phyloP scores from a whole-genome alignment of 2,329 filamentous ascomycete species.

The Amphichorda felina region DNA sequence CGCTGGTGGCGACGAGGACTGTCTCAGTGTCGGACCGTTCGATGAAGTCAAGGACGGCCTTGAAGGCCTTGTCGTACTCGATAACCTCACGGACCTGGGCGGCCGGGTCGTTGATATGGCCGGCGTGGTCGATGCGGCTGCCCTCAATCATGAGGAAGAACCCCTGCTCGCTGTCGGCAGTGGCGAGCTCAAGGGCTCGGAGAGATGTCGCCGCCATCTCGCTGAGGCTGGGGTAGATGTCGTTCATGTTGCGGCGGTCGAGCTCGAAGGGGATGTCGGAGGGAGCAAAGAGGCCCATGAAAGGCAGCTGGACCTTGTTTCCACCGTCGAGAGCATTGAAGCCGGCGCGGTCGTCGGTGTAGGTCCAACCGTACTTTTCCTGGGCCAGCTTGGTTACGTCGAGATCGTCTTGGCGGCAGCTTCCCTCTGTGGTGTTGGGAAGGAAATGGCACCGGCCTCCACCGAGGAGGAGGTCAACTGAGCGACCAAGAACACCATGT shows the following conservation, averaged over 20 bases:
- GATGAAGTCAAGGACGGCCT: slow-evolving; percentile 74
- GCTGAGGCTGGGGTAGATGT: slow-evolving; percentile 76
- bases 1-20: slow-evolving; percentile 79
- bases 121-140: slow-evolving; percentile 90
- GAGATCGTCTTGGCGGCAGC: slow-evolving; percentile 69
- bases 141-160: slow-evolving; percentile 99
- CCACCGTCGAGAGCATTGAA: slow-evolving; percentile 68
- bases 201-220: slow-evolving; percentile 86
- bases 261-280: slow-evolving; percentile 87
- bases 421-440: slow-evolving; percentile 66
- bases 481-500: slow-evolving; percentile 71
- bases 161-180: slow-evolving; percentile 72
- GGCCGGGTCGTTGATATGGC: slow-evolving; percentile 72
- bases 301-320: slow-evolving; percentile 58
- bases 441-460: slow-evolving; percentile 91
- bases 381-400: slow-evolving; percentile 65
- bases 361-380: slow-evolving; percentile 67
- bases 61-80: slow-evolving; percentile 85
- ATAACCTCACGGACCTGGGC: slow-evolving; percentile 85
- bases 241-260: slow-evolving; percentile 67
- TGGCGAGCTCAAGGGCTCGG: slow-evolving; percentile 67
- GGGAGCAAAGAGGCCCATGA: slow-evolving; percentile 75
- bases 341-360: slow-evolving; percentile 56
- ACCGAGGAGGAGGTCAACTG: slow-evolving; percentile 86
- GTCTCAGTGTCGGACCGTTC: slow-evolving; percentile 60